A percentile compares a stretch with the other conserved stretches of the same genome.
Conservation (phyloP, 1,284 basidiomycete species). For the Porogramme epimiltina region DNA sequence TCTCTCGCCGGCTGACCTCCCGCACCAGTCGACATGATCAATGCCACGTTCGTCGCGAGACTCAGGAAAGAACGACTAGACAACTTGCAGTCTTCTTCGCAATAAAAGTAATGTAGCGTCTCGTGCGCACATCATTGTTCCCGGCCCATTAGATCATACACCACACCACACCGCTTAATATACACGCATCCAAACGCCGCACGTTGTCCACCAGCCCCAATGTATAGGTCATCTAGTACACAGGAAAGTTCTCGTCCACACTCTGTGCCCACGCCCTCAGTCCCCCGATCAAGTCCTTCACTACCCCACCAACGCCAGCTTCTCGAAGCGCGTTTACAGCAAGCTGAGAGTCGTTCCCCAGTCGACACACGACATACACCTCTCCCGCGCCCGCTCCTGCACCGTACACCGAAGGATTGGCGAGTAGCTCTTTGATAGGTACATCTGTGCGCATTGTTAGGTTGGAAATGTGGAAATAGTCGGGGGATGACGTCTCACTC, state of each 20-base stretch:
- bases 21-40: conserved; percentile 72
- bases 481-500: conserved; percentile 53
- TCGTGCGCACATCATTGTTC: too few species aligned
- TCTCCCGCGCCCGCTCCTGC: neutral
- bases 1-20: neutral
- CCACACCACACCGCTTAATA: too few species aligned
- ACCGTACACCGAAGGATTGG: conserved; percentile 45
- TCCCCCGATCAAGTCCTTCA: conserved; percentile 81
- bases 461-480: neutral
- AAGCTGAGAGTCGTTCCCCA: conserved; percentile 93
- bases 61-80: conserved; percentile 54
- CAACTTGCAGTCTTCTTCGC: conserved; percentile 7
- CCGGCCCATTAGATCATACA: too few species aligned
- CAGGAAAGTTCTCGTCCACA: conserved; percentile 75
- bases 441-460: conserved; percentile 52
- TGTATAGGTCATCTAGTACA: conserved; percentile 76
- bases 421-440: conserved; percentile 63
- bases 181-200: too few species aligned
- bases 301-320: conserved; percentile 41
- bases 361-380: conserved; percentile 75
- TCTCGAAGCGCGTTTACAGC: conserved; percentile 70
- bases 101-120: too few species aligned
- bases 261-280: conserved; percentile 74
- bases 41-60: conserved; percentile 63
- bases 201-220: too few species aligned